Evolutionary conservation across 768 basidiomycete genomes (phyloP).

Genomic region (Vararia minispora): DNA sequence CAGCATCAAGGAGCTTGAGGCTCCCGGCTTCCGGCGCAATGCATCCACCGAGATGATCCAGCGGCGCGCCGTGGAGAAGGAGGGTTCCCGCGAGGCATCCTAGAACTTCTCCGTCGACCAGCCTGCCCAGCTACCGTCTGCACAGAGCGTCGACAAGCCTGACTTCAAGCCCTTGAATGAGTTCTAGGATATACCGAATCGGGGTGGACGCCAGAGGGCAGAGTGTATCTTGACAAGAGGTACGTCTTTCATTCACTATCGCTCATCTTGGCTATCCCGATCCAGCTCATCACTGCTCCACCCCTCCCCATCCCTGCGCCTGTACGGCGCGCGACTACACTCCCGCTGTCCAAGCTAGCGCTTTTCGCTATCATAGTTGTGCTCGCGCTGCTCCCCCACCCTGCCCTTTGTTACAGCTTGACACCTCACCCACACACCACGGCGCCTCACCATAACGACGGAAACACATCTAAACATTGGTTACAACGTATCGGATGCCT

Average conservation of each 20-base stretch:
- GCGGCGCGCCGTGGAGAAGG: conserved; percentile 72
- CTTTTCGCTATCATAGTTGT: conserved; percentile 28
- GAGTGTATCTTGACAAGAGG: too few relatives aligned
- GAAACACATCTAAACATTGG: too few relatives aligned
- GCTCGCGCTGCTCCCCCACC: conserved; percentile 36
- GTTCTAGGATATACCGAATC: conserved; percentile 49
- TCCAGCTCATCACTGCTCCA: conserved; percentile 42
- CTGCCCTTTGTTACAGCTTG: too few relatives aligned
- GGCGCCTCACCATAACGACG: too few relatives aligned
- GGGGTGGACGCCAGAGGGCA: conserved; percentile 31
- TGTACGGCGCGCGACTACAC: conserved; percentile 25
- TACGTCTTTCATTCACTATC: conserved; percentile 36
- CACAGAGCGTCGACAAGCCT: conserved; percentile 46
- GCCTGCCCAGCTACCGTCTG: conserved; percentile 35
- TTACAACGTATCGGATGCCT: too few relatives aligned
- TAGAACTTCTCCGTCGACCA: conserved; percentile 72
- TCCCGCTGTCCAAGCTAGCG: conserved; percentile 36
- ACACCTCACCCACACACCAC: too few relatives aligned
- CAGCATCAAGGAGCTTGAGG: conserved; percentile 76
- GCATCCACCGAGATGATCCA: conserved; percentile 72
- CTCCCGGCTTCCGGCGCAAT: conserved; percentile 73
- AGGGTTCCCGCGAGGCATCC: conserved; percentile 60
- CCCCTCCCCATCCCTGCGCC: conserved; percentile 35
- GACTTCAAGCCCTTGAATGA: conserved; percentile 56
- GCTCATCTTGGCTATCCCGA: conserved; percentile 46